Evolutionary conservation across 768 basidiomycete genomes (phyloP).

Genomic region (Panaeolus cyanescens): DNA sequence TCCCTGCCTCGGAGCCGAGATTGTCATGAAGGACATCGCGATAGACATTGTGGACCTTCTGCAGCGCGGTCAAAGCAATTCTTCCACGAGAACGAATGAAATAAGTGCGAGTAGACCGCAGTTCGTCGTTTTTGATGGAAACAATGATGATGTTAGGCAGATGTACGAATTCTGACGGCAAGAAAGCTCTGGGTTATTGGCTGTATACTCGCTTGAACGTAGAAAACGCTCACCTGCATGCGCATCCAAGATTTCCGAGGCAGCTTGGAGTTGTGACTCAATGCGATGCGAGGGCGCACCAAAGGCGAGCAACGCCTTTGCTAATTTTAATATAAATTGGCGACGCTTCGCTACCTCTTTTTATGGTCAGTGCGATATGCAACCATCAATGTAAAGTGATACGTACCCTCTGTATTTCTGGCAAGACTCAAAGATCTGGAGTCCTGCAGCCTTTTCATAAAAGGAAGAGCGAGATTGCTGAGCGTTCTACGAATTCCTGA

Average conservation of each 20-base stretch:
- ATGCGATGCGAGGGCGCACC: constrained; percentile 95
- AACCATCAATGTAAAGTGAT: neutral
- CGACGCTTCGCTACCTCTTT: constrained; percentile 50
- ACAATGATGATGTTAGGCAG: constrained; percentile 79
- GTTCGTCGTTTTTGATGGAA: constrained; percentile 77
- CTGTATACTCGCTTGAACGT: neutral
- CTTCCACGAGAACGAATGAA: constrained; percentile 84
- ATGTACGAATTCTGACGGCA: constrained; percentile 68
- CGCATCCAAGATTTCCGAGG: constrained; percentile 76
- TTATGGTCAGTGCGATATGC: neutral
- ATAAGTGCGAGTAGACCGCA: constrained; percentile 71
- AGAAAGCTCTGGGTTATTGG: neutral
- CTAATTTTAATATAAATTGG: constrained; percentile 83
- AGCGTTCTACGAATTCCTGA: constrained; percentile 6
- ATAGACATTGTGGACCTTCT: constrained; percentile 83
- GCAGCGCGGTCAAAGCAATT: constrained; percentile 80
- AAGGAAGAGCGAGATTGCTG: constrained; percentile 20
- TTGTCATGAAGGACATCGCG: constrained; percentile 85
- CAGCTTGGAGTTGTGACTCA: constrained; percentile 83
- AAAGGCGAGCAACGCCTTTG: constrained; percentile 86
- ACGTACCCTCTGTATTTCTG: constrained; percentile 48
- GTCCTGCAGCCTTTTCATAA: constrained; percentile 28
- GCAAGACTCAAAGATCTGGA: constrained; percentile 34
- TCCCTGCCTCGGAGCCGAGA: constrained; percentile 73
- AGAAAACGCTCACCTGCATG: constrained; percentile 50